Evolutionary conservation across 192 early-diverging fungal genomes (phyloP).

Genomic region (Linnemannia elongata): DNA sequence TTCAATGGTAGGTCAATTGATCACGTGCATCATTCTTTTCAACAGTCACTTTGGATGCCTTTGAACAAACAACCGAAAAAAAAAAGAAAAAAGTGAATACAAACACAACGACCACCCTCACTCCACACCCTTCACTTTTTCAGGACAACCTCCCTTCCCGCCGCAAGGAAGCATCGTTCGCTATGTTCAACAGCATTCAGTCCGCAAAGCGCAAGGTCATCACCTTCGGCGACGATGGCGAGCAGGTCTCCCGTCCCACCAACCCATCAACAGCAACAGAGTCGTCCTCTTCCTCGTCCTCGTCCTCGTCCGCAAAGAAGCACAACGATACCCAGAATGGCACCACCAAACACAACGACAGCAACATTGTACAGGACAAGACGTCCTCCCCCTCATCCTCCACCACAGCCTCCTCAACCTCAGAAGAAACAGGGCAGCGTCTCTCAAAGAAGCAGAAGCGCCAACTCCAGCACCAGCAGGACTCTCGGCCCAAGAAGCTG

Average conservation of each 20-base stretch:
- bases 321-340: not conserved
- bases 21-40: not conserved
- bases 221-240: conserved; percentile 49
- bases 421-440: not conserved
- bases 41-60: not conserved
- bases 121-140: not conserved
- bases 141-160: conserved; percentile 1
- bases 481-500: conserved; percentile 30
- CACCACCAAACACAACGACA: conserved; percentile 5
- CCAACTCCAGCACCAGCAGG: conserved; percentile 21
- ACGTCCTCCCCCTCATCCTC: not conserved
- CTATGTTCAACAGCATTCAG: conserved; percentile 46
- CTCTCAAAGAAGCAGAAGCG: conserved; percentile 44
- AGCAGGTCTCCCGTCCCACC: conserved; percentile 12
- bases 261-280: not conserved
- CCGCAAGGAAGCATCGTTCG: not conserved
- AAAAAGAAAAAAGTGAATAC: conserved; percentile 19
- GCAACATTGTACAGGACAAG: not conserved
- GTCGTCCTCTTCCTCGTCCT: not conserved
- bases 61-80: not conserved
- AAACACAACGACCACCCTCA: not conserved
- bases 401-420: not conserved
- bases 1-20: not conserved
- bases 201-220: conserved; percentile 46
- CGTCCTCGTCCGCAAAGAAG: not conserved